Percentiles rank a stretch among this genome's conserved stretches.
These are phyloP conservation scores for Myxozyma kluyveri DNA, from an alignment of 805 yeast genomes.

Conservation along the genomic window DNA sequence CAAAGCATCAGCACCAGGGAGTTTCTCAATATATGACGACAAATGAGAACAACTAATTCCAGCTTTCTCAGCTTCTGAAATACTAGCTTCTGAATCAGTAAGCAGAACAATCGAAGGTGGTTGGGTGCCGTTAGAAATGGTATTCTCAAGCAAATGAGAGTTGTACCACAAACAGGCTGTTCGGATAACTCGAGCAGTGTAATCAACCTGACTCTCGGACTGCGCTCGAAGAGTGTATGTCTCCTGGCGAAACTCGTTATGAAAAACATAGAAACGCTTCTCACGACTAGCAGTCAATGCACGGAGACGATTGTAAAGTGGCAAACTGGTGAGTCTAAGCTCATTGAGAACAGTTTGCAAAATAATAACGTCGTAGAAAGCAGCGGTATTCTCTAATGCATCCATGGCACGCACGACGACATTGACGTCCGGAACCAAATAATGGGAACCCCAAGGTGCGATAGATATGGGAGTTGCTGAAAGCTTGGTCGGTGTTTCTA, in stretches of 20 bases:
- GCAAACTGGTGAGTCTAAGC: constrained; percentile 80
- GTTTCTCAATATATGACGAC: constrained; percentile 63
- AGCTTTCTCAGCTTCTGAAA: constrained; percentile 54
- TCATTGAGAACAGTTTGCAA: constrained; percentile 96
- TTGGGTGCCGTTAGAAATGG: constrained; percentile 29
- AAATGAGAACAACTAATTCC: too few relatives aligned
- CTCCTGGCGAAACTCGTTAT: constrained; percentile 79
- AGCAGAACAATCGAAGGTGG: constrained; percentile 44
- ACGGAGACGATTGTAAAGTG: constrained; percentile 81
- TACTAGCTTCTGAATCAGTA: constrained; percentile 74
- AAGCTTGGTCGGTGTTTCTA: constrained; percentile 56
- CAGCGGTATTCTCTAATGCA: constrained; percentile 69
- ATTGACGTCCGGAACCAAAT: constrained; percentile 82
- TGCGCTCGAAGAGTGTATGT: constrained; percentile 63
- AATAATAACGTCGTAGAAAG: constrained; percentile 85
- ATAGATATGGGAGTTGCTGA: constrained; percentile 55
- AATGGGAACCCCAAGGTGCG: constrained; percentile 62
- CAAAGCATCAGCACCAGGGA: constrained; percentile 71
- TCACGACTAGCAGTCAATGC: constrained; percentile 69
- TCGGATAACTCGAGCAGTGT: constrained; percentile 89
- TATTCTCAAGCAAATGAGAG: constrained; percentile 51
- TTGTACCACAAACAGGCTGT: constrained; percentile 69
- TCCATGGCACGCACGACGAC: constrained; percentile 51
- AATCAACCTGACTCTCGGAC: constrained; percentile 77
- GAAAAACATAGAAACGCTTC: constrained; percentile 85